Evolutionary conservation across 108 stramenopile species (phyloP), one percentile per base, ranked within the genome.

Genomic region (Cyclotella atomus): DNA sequence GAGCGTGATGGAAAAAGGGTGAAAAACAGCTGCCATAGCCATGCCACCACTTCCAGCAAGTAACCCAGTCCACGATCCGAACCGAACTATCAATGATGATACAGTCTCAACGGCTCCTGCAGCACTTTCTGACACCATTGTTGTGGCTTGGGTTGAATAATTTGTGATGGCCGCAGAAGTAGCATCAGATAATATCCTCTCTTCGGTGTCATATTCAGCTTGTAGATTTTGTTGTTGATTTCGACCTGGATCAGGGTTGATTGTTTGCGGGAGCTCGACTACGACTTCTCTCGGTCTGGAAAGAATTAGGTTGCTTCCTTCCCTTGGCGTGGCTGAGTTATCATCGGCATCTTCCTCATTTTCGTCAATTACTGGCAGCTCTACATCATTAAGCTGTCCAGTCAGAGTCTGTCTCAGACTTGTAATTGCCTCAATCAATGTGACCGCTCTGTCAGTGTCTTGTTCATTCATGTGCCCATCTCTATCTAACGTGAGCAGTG

Each of bases 21-120:
- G 49, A 4, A 60, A 35, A 45, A 65, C 60, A 4, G 65, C 45
- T 21, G 73, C 62, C 5, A 73, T 33, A 20, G 59, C 63, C 20
- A 81, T 70, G 27, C 68, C 68, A 36, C 79, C 79, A 43, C 72
- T 61, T 49, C 79, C 79, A 49, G 79, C 61, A 27, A 81, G 20
- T 12, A 81, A 46, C 17, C 79, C 79, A 23, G 72, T 74, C 60
- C 52, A 59, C 7, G 68, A 49, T 29, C 79, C 83, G 16, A 70
- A 38, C 20, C 79, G 69, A 62, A 84, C 73, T 29, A 72, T 27
- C 61, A 43, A 76, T 23, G 83, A 71, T 23, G 83, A 66, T 23
- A 56, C 47, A 43, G 66, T 38, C 45, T 64, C 68, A 12, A 76
- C 60, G 12, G 29, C 60, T 24, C 59, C 77, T 15, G 44, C 36